phyloP scores from a whole-genome alignment of 306 rosid genomes.

The Crataegus laevigata region DNA sequence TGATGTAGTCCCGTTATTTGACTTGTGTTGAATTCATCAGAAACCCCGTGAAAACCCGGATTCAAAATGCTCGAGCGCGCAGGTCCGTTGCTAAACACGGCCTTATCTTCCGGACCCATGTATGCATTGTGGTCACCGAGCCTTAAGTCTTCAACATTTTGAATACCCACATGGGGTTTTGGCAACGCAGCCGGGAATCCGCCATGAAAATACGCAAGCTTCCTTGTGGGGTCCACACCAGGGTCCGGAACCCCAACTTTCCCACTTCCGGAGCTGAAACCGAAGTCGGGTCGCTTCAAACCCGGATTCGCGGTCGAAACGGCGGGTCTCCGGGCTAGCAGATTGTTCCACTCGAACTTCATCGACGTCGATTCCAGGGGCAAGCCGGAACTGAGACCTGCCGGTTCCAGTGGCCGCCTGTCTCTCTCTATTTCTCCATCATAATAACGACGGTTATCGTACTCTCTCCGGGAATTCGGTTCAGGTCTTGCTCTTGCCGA shows the following conservation, averaged over 20 bases:
- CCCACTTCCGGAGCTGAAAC: neutral
- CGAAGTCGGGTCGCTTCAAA: neutral
- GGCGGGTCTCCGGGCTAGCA: conserved; percentile 5
- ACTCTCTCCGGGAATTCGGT: neutral
- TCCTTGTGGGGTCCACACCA: neutral
- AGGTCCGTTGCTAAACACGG: neutral
- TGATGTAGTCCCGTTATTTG: neutral
- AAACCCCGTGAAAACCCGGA: neutral
- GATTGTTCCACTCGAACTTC: conserved; percentile 31
- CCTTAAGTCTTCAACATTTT: neutral
- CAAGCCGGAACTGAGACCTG: neutral
- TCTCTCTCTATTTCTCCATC: neutral
- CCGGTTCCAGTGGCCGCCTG: neutral
- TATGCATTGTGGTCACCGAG: neutral
- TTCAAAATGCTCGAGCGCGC: neutral
- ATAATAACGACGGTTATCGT: neutral
- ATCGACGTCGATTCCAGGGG: conserved; percentile 1
- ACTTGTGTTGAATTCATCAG: neutral
- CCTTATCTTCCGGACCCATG: neutral
- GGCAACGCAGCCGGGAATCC: neutral
- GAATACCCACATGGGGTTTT: neutral
- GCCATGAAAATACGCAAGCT: neutral
- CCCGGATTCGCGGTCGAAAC: neutral
- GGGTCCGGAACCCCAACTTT: neutral
- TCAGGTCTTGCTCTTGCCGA: neutral